Percentiles rank a stretch among this genome's conserved stretches.
These are phyloP conservation scores for Spergularia marina DNA, from an alignment of 148 eudicot species.

Conservation along the genomic window DNA sequence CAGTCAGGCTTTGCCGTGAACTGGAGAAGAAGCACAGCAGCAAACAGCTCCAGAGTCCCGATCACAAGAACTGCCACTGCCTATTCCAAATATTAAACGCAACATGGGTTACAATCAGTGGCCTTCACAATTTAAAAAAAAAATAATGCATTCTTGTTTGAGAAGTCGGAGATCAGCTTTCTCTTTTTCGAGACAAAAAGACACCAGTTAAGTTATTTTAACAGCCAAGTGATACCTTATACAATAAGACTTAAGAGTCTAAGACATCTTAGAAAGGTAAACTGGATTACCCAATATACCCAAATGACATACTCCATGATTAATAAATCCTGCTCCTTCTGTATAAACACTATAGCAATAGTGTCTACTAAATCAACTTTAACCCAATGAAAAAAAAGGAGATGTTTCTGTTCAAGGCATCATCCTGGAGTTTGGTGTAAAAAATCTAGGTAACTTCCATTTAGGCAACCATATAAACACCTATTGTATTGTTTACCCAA, in stretches of 20 bases:
- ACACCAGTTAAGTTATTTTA: background rate
- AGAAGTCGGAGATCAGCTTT: background rate
- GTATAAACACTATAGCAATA: no score
- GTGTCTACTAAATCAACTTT: no score
- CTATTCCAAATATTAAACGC: slow-evolving; percentile 34
- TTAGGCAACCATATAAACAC: background rate
- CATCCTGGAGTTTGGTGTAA: background rate
- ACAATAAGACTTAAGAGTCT: background rate
- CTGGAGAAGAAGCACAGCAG: slow-evolving; percentile 49
- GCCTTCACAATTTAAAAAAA: background rate
- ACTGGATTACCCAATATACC: no score
- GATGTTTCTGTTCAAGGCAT: background rate
- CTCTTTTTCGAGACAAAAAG: background rate
- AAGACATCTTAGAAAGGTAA: no score
- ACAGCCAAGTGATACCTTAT: background rate
- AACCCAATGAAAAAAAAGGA: no score
- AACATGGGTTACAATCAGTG: slow-evolving; percentile 12
- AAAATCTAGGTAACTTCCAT: background rate
- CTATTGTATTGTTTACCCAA: background rate
- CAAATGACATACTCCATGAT: no score
- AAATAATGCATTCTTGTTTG: background rate
- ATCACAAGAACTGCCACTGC: slow-evolving; percentile 53
- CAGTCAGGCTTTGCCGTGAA: slow-evolving; percentile 45
- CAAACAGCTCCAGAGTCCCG: slow-evolving; percentile 57
- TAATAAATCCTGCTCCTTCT: no score